Conservation (phyloP, 1,284 basidiomycete species). For the Fomitopsis palustris region DNA sequence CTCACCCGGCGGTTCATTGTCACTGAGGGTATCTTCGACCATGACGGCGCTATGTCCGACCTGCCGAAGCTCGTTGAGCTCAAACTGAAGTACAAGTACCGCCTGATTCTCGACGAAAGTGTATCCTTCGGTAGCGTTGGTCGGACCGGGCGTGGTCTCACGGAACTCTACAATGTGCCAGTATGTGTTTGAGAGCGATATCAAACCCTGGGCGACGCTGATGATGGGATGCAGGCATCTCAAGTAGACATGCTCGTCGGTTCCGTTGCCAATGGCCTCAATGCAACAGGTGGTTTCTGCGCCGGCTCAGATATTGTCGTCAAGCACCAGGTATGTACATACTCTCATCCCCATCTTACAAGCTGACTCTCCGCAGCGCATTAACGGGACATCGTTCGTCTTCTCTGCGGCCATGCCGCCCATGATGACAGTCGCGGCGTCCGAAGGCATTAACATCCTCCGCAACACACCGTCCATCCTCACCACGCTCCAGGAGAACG, state of each 20-base stretch:
- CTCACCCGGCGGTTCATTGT: slow-evolving; percentile 94
- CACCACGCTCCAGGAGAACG: slow-evolving; percentile 76
- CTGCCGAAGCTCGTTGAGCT: slow-evolving; percentile 92
- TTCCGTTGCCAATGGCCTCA: slow-evolving; percentile 84
- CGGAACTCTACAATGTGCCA: slow-evolving; percentile 90
- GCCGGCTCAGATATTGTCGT: slow-evolving; percentile 84
- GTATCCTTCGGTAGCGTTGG: slow-evolving; percentile 94
- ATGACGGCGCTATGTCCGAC: slow-evolving; percentile 89
- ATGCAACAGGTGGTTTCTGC: slow-evolving; percentile 91
- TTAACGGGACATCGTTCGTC: slow-evolving; percentile 95
- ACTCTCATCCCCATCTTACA: background rate
- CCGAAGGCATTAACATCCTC: slow-evolving; percentile 80
- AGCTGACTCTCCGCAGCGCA: slow-evolving; percentile 57
- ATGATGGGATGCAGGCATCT: slow-evolving; percentile 42
- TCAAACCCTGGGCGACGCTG: background rate
- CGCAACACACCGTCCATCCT: slow-evolving; percentile 74
- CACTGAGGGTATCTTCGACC: slow-evolving; percentile 96
- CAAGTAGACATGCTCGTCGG: slow-evolving; percentile 84
- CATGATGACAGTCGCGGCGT: slow-evolving; percentile 84
- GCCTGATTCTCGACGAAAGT: slow-evolving; percentile 92
- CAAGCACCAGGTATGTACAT: slow-evolving; percentile 73
- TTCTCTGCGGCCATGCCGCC: slow-evolving; percentile 96
- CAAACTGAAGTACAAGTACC: slow-evolving; percentile 94
- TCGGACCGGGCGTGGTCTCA: slow-evolving; percentile 89
- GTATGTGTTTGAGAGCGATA: slow-evolving; percentile 43